Evolutionary conservation across 192 early-diverging fungal species (phyloP).

Genomic region (Podila minutissima): DNA sequence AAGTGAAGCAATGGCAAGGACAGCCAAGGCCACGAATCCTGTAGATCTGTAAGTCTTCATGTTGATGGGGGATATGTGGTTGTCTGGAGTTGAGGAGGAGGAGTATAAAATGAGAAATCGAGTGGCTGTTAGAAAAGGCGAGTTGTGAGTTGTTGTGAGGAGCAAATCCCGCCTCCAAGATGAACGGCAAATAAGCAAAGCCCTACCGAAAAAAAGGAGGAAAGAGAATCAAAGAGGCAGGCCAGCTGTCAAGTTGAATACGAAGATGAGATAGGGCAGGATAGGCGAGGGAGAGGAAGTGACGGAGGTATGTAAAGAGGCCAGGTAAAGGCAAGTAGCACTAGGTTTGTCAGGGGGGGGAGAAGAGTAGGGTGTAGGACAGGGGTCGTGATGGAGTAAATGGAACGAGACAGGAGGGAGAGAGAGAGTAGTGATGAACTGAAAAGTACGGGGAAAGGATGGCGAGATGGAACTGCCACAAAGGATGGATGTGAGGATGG

Average conservation of each 20-base stretch:
- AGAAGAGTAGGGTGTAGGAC: not conserved
- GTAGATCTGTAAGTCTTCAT: slow-evolving; percentile 26
- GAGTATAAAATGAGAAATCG: too few relatives aligned
- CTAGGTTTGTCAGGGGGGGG: not conserved
- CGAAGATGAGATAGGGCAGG: not conserved
- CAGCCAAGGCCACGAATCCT: not conserved
- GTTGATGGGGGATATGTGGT: not conserved
- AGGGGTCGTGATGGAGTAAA: not conserved
- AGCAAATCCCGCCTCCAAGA: too few relatives aligned
- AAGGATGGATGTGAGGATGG: not conserved
- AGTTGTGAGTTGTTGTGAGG: too few relatives aligned
- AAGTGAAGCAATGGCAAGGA: slow-evolving; percentile 9
- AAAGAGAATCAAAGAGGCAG: slow-evolving; percentile 19
- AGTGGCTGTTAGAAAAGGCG: too few relatives aligned
- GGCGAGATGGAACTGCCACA: slow-evolving; percentile 32
- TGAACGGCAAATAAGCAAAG: not conserved
- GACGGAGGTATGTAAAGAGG: not conserved
- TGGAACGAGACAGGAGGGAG: not conserved
- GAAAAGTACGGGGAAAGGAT: slow-evolving; percentile 28
- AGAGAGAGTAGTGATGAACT: not conserved
- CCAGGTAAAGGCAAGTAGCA: not conserved
- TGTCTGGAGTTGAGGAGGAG: not conserved
- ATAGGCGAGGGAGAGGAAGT: not conserved
- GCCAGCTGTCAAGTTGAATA: slow-evolving; percentile 31
- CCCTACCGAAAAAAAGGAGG: not conserved